Conservation (phyloP, 257 asterid species). For the Agastache rugosa region DNA sequence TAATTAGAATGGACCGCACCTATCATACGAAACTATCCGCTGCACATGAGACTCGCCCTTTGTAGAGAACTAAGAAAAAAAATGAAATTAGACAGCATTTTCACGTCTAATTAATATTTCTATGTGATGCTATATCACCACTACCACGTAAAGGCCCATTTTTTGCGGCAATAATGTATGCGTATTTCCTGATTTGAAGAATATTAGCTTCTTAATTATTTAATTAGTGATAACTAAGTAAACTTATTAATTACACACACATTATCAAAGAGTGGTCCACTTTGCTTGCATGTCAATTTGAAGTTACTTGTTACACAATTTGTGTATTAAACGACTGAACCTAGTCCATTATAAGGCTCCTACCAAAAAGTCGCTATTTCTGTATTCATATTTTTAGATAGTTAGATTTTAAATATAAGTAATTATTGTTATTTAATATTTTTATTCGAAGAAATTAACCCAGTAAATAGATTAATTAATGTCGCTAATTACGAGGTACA, state of each 20-base stretch:
- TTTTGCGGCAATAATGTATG: not conserved
- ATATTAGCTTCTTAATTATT: not conserved
- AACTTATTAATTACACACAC: not conserved
- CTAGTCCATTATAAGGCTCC: not conserved
- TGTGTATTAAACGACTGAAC: conserved; percentile 3
- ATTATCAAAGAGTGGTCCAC: not conserved
- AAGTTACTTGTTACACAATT: conserved; percentile 12
- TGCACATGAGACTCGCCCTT: no score
- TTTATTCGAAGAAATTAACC: not conserved
- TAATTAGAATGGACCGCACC: no score
- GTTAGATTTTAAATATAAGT: no score
- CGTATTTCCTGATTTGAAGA: not conserved
- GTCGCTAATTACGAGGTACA: no score
- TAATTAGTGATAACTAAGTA: conserved; percentile 1
- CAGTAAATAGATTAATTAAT: no score
- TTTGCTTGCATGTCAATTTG: conserved; percentile 35
- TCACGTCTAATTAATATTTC: conserved; percentile 22
- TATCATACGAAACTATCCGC: no score
- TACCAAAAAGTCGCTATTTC: not conserved
- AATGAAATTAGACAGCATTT: not conserved
- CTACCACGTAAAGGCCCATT: conserved; percentile 34
- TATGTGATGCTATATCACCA: conserved; percentile 33
- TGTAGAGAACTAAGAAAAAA: not conserved
- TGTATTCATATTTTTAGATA: not conserved
- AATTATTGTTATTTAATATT: not conserved